phyloP scores from a whole-genome alignment of 78 protist genomes.

The Pelomyxa schiedti region DNA sequence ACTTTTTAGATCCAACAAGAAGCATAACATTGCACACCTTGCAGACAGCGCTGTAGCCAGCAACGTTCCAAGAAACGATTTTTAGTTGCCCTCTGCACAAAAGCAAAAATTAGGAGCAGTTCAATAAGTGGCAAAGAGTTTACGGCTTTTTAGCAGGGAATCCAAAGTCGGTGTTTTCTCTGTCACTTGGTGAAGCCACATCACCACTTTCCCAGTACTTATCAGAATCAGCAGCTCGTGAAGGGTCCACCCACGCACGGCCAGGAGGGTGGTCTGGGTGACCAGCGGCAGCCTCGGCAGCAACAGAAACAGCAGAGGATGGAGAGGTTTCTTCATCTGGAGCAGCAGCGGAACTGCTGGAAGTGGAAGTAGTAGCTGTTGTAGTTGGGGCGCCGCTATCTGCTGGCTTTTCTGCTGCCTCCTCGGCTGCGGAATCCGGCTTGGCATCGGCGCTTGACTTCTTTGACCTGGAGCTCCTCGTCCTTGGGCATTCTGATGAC shows the following conservation, averaged over 20 bases:
- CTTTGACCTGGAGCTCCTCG: neutral
- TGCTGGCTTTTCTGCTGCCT: neutral
- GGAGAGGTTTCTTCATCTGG: neutral
- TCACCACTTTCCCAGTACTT: no score
- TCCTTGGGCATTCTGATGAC: neutral
- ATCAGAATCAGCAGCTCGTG: no score
- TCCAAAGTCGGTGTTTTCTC: no score
- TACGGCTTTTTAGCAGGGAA: no score
- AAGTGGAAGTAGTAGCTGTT: neutral
- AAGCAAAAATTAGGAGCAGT: neutral
- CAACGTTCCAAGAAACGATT: slow-evolving; percentile 49
- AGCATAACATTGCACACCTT: slow-evolving; percentile 1
- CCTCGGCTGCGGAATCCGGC: neutral
- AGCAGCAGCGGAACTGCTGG: neutral
- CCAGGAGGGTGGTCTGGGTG: no score
- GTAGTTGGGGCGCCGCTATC: neutral
- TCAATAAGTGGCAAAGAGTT: neutral
- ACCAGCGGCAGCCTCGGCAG: no score
- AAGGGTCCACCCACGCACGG: no score
- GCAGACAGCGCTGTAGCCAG: slow-evolving; percentile 36
- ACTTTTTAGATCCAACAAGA: neutral
- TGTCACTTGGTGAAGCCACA: no score
- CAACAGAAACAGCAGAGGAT: no score
- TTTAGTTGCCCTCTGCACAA: slow-evolving; percentile 17
- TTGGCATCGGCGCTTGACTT: neutral